Percentiles rank a stretch among this genome's conserved stretches.
These are phyloP conservation scores for Selaginella tamariscina DNA, from an alignment of 75 land plant species.

Conservation along the genomic window DNA sequence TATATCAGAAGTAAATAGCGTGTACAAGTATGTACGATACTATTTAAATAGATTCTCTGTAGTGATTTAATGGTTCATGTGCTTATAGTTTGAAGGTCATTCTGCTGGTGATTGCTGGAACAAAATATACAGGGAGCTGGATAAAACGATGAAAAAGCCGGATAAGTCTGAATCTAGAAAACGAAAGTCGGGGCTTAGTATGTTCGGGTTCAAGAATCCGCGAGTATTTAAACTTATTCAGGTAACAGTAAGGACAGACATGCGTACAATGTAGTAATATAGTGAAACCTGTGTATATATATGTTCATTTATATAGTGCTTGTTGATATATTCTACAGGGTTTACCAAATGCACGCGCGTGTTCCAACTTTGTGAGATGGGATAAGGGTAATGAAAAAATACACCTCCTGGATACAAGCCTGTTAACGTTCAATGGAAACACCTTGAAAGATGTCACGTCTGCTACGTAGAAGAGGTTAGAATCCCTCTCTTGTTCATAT, in stretches of 20 bases:
- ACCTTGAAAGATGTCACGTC: slow-evolving; percentile 82
- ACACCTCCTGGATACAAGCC: slow-evolving; percentile 61
- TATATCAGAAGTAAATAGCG: too few species aligned
- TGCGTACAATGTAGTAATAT: not conserved
- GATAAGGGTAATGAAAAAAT: slow-evolving; percentile 21
- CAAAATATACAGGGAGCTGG: slow-evolving; percentile 43
- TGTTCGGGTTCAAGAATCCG: slow-evolving; percentile 82
- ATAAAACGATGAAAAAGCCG: slow-evolving; percentile 25
- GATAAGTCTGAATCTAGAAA: slow-evolving; percentile 12
- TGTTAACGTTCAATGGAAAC: slow-evolving; percentile 79
- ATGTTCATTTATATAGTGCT: too few species aligned
- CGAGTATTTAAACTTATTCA: slow-evolving; percentile 52
- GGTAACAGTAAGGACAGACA: too few species aligned
- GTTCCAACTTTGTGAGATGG: slow-evolving; percentile 35
- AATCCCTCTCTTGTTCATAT: not conserved
- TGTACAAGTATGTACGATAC: too few species aligned
- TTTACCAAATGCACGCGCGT: slow-evolving; percentile 47
- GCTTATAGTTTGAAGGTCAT: slow-evolving; percentile 52
- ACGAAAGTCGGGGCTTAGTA: slow-evolving; percentile 50
- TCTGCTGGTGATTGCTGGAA: slow-evolving; percentile 71
- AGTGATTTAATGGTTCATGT: too few species aligned
- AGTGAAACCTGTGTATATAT: not conserved
- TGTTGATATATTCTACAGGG: slow-evolving; percentile 35
- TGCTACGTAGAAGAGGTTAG: slow-evolving; percentile 91
- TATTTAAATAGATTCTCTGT: too few species aligned